phyloP scores from a whole-genome alignment of 2,329 filamentous ascomycete species.

The Calonectria pauciramosa region DNA sequence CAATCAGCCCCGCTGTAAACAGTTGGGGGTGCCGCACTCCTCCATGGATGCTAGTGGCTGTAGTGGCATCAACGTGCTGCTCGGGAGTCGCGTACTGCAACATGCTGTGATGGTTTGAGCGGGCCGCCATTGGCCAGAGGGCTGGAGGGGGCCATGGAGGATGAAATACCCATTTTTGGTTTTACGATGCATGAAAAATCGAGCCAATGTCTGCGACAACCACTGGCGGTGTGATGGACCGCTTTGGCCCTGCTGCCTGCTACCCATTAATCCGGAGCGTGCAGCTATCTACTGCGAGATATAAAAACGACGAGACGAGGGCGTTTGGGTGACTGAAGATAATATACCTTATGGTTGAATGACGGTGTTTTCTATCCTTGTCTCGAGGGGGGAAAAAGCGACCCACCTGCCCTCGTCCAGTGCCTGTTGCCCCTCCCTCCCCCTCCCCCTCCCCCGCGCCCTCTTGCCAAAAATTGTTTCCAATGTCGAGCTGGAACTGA shows the following conservation, averaged over 20 bases:
- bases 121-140: slow-evolving; percentile 5
- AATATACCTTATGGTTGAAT: background rate
- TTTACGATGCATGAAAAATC: background rate
- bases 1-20: slow-evolving; percentile 12
- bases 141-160: slow-evolving; percentile 21
- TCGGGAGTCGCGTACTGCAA: background rate
- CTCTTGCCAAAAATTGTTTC: slow-evolving; percentile 14
- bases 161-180: slow-evolving; percentile 35
- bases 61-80: background rate
- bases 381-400: background rate
- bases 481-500: background rate
- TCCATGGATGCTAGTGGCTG: background rate
- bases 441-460: slow-evolving; percentile 20
- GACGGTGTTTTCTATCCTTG: background rate
- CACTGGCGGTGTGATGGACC: background rate
- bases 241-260: background rate
- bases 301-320: background rate
- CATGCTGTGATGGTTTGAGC: slow-evolving; percentile 25
- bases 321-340: background rate
- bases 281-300: background rate
- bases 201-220: slow-evolving; percentile 10
- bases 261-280: background rate
- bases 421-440: slow-evolving; percentile 34
- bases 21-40: slow-evolving; percentile 13
- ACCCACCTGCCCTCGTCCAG: background rate